Evolutionary conservation across 306 rosid species (phyloP).

Genomic region (Vigna reflexopilosa): DNA sequence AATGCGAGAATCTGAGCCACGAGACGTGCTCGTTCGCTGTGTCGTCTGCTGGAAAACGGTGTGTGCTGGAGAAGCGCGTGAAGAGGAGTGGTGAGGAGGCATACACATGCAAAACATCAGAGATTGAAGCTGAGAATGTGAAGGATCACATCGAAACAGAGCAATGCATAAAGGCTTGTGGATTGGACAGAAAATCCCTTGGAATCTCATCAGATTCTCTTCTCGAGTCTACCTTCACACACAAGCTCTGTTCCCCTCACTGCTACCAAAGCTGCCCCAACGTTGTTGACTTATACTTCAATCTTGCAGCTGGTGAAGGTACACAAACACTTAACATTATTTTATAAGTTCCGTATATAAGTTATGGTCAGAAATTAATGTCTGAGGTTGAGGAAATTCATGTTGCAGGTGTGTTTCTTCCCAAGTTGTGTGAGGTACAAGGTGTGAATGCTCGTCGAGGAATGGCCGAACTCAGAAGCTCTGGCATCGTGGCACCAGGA

Average conservation of each 20-base stretch:
- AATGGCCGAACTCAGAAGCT: constrained; percentile 80
- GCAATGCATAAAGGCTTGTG: constrained; percentile 70
- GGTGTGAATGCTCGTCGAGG: constrained; percentile 56
- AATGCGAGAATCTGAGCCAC: constrained; percentile 65
- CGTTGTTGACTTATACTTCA: constrained; percentile 77
- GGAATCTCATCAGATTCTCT: constrained; percentile 87
- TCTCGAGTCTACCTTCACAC: constrained; percentile 65
- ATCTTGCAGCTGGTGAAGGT: constrained; percentile 95
- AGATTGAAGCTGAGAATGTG: constrained; percentile 72
- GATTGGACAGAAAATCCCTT: constrained; percentile 65
- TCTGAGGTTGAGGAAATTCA: neutral
- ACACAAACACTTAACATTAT: neutral
- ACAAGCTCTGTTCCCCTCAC: constrained; percentile 70
- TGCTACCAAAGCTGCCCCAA: constrained; percentile 77
- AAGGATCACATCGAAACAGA: constrained; percentile 71
- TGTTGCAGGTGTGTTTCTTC: constrained; percentile 82
- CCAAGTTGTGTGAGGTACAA: constrained; percentile 72
- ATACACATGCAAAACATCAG: constrained; percentile 75
- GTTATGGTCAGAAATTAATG: neutral
- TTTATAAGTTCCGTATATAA: too few species aligned
- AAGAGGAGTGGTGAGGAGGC: constrained; percentile 71
- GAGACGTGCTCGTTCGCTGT: constrained; percentile 77
- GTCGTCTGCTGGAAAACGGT: constrained; percentile 69
- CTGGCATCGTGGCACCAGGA: constrained; percentile 72
- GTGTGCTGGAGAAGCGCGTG: constrained; percentile 78